Evolutionary conservation across 2,329 filamentous ascomycete species (phyloP).

Genomic region (Cercospora sp.): DNA sequence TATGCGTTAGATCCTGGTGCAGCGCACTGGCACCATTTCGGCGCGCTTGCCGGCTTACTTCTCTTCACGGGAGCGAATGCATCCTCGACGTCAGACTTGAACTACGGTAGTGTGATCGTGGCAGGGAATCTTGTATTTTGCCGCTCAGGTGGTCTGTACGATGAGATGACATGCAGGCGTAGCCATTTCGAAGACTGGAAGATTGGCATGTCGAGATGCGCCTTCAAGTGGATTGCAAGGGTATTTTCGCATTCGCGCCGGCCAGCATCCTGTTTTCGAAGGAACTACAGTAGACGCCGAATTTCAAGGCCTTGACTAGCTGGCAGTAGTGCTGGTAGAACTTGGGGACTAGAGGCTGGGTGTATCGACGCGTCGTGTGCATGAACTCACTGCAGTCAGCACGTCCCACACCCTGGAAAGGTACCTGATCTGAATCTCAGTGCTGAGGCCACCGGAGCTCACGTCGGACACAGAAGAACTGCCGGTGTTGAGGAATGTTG

Average conservation of each 20-base stretch:
- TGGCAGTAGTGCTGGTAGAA: neutral
- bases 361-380: neutral
- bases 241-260: neutral
- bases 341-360: neutral
- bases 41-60: neutral
- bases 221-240: neutral
- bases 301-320: neutral
- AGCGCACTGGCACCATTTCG: slow-evolving; percentile 4
- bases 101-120: neutral
- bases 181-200: neutral
- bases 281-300: neutral
- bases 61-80: neutral
- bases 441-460: neutral
- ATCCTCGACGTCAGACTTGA: neutral
- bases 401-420: neutral
- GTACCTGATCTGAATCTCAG: neutral
- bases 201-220: neutral
- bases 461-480: neutral
- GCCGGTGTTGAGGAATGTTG: slow-evolving; percentile 3
- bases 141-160: neutral
- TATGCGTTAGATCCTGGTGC: neutral
- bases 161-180: neutral
- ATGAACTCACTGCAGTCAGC: neutral
- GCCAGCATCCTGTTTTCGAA: neutral
- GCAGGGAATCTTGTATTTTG: slow-evolving; percentile 2